Conservation (phyloP, 495 filamentous ascomycete species). For the Lepraria neglecta region DNA sequence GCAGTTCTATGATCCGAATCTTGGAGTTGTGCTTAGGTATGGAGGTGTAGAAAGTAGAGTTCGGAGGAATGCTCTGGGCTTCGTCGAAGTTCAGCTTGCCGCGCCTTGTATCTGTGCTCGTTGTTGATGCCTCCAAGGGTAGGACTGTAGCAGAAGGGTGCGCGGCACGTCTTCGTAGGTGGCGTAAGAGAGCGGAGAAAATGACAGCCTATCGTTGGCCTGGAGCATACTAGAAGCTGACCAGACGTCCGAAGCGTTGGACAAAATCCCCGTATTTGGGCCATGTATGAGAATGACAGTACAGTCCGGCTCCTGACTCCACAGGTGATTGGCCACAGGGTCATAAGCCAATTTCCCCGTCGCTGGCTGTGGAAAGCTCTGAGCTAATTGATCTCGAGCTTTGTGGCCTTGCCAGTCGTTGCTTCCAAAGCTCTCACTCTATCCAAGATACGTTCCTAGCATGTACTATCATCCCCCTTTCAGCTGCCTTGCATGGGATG, state of each 20-base stretch:
- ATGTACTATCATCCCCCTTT: too few relatives aligned
- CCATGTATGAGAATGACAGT: too few relatives aligned
- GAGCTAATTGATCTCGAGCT: too few relatives aligned
- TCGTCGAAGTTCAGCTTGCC: not conserved
- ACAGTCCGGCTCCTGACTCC: too few relatives aligned
- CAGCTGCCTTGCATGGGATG: too few relatives aligned
- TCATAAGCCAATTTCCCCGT: too few relatives aligned
- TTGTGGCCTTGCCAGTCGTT: too few relatives aligned
- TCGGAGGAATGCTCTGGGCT: not conserved
- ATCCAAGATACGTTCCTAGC: too few relatives aligned
- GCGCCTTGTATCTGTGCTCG: not conserved
- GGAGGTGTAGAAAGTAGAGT: not conserved
- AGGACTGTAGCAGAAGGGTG: not conserved
- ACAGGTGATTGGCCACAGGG: too few relatives aligned
- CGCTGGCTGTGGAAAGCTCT: too few relatives aligned
- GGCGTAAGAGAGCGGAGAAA: not conserved
- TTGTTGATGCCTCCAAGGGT: not conserved
- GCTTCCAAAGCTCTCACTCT: too few relatives aligned
- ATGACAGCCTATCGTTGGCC: not conserved
- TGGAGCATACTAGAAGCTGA: not conserved
- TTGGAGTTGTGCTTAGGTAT: conserved; percentile 3
- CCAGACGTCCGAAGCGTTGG: not conserved
- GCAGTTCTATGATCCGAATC: conserved; percentile 1
- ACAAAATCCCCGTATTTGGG: too few relatives aligned
- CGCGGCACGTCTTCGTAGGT: not conserved